Evolutionary conservation across 2,329 filamentous ascomycete genomes (phyloP).

Genomic region (Neurospora sp.): DNA sequence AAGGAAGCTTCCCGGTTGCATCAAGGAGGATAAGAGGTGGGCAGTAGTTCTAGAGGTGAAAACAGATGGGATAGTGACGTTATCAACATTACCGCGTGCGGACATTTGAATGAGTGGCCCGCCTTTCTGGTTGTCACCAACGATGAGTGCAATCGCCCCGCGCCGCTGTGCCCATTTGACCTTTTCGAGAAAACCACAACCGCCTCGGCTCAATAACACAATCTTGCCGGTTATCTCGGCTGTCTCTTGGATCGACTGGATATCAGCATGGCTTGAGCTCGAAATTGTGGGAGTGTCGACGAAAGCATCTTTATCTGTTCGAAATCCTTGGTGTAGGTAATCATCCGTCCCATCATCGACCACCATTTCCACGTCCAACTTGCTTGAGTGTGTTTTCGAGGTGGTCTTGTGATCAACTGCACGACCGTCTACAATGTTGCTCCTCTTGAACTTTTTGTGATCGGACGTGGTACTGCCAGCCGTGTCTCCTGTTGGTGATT

Average conservation of each 20-base stretch:
- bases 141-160: constrained; percentile 81
- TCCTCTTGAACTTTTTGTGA: constrained; percentile 27
- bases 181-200: constrained; percentile 94
- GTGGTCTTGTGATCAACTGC: constrained; percentile 20
- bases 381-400: constrained; percentile 14
- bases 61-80: constrained; percentile 84
- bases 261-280: constrained; percentile 64
- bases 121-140: constrained; percentile 85
- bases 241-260: constrained; percentile 81
- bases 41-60: constrained; percentile 95
- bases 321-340: constrained; percentile 54
- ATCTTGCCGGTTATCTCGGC: constrained; percentile 92
- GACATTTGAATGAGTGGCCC: constrained; percentile 95
- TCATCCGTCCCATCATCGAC: constrained; percentile 75
- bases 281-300: constrained; percentile 26
- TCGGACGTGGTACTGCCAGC: constrained; percentile 20
- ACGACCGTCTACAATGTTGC: constrained; percentile 22
- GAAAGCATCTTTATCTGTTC: constrained; percentile 22
- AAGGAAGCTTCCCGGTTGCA: constrained; percentile 59
- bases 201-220: constrained; percentile 81
- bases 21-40: constrained; percentile 79
- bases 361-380: not conserved
- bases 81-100: constrained; percentile 90
- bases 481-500: constrained; percentile 29
- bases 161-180: constrained; percentile 93